These are phyloP conservation scores for Ceratobasidium sp. DNA, from an alignment of 1,284 basidiomycete species.

Conservation along the genomic window DNA sequence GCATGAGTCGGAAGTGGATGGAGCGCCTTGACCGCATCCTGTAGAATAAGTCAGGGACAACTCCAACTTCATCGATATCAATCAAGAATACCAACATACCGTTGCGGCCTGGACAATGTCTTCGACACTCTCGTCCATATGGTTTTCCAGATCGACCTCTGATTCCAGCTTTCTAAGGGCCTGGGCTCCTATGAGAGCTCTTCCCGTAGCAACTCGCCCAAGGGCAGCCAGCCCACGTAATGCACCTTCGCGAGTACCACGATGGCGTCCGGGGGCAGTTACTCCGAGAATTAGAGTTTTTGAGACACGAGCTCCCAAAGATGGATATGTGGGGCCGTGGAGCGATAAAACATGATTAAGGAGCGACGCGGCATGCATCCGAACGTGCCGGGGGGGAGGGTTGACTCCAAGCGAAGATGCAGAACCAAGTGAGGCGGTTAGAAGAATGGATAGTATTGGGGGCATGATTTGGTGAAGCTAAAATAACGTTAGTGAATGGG, in stretches of 20 bases:
- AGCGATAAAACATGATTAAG: conserved; percentile 79
- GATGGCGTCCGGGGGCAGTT: conserved; percentile 63
- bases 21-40: conserved; percentile 68
- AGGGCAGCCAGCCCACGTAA: conserved; percentile 69
- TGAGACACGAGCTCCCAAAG: conserved; percentile 86
- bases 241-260: conserved; percentile 83
- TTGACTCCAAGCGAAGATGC: conserved; percentile 53
- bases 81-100: neutral
- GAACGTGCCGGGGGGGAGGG: conserved; percentile 66
- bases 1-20: conserved; percentile 57
- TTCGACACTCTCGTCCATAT: conserved; percentile 20
- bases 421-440: conserved; percentile 77
- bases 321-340: conserved; percentile 84
- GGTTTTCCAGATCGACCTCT: conserved; percentile 8
- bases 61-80: conserved; percentile 1
- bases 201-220: conserved; percentile 23
- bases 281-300: conserved; percentile 91
- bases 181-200: conserved; percentile 27
- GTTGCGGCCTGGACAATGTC: conserved; percentile 30
- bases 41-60: conserved; percentile 5
- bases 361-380: conserved; percentile 79
- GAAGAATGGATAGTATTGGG: conserved; percentile 86
- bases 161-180: conserved; percentile 24
- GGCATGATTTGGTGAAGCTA: conserved; percentile 96
- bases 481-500: conserved; percentile 21